These are phyloP conservation scores for Monosiga brevicollis DNA, from an alignment of 78 protist species.

Conservation along the genomic window DNA sequence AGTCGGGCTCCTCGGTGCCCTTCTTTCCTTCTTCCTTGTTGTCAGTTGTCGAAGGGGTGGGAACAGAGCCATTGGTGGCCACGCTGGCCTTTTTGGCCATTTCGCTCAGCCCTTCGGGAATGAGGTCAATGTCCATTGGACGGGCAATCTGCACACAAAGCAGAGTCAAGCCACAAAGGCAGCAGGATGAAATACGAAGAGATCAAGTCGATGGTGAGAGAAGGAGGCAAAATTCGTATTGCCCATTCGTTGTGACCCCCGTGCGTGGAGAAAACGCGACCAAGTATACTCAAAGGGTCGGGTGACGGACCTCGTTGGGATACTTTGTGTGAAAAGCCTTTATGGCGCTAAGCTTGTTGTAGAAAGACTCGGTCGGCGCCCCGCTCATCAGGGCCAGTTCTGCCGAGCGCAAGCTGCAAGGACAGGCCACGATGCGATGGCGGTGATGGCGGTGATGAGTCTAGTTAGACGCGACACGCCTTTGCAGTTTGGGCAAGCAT, in stretches of 20 bases:
- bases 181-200: background rate
- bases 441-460: constrained; percentile 35
- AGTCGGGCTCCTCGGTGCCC: background rate
- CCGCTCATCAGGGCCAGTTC: background rate
- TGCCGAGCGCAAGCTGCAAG: background rate
- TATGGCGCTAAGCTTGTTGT: no score
- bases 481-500: background rate
- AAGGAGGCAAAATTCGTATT: background rate
- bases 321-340: no score
- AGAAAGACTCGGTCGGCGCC: background rate
- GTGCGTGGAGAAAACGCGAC: background rate
- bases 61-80: no score
- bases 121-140: background rate
- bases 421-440: background rate
- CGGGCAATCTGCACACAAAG: background rate
- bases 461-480: background rate
- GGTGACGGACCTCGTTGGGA: no score
- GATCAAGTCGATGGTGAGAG: background rate
- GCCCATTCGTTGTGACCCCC: background rate
- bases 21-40: background rate
- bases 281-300: background rate
- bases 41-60: background rate
- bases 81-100: no score
- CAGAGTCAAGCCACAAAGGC: background rate
- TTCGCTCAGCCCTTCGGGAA: background rate